A percentile compares a stretch with the other conserved stretches of the same genome.
Evolutionary conservation across 2,329 filamentous ascomycete genomes (phyloP).

Genomic region (Aspergillus hiratsukae): DNA sequence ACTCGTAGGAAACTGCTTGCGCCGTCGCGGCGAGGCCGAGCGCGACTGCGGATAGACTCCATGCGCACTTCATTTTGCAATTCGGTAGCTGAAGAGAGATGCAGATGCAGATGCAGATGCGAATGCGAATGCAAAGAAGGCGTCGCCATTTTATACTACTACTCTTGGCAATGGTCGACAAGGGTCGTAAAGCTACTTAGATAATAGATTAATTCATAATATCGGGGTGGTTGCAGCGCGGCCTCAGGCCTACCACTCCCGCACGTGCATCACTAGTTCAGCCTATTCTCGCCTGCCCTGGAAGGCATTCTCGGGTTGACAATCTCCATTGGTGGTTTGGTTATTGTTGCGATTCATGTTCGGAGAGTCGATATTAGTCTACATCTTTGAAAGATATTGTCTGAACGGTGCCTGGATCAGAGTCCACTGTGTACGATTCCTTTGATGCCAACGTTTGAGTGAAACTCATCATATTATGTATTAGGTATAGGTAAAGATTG

Average conservation of each 20-base stretch:
- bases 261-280: not conserved
- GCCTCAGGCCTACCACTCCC: not conserved
- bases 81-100: too few species aligned
- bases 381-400: too few species aligned
- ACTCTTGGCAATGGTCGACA: not conserved
- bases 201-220: too few species aligned
- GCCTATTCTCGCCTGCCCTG: too few species aligned
- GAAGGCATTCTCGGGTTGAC: not conserved
- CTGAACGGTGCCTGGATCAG: too few species aligned
- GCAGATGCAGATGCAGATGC: not conserved
- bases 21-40: slow-evolving; percentile 71
- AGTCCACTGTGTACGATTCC: too few species aligned
- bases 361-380: not conserved
- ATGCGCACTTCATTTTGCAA: slow-evolving; percentile 54
- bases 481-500: slow-evolving; percentile 11
- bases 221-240: not conserved
- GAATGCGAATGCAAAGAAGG: too few species aligned
- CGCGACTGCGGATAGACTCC: slow-evolving; percentile 70
- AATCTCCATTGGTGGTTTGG: not conserved
- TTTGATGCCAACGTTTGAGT: not conserved
- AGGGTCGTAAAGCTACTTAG: too few species aligned
- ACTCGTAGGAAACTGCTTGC: slow-evolving; percentile 29
- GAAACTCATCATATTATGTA: slow-evolving; percentile 12
- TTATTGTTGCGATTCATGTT: not conserved
- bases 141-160: not conserved